phyloP scores from a whole-genome alignment of 1,139 yeast species.

The Arxiozyma slooffiae region DNA sequence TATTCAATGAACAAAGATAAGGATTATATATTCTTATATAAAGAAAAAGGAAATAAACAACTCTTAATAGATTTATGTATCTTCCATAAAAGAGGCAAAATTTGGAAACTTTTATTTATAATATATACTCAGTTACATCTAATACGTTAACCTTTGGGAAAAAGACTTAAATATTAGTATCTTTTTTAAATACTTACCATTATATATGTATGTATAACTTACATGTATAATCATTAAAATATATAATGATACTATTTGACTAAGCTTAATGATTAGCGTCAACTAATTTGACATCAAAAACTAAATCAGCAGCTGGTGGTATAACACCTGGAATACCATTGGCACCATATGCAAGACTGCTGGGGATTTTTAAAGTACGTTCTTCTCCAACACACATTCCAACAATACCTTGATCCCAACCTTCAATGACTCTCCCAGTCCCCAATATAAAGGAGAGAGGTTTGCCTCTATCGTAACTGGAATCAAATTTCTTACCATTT shows the following conservation, averaged over 20 bases:
- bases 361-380: slow-evolving; percentile 68
- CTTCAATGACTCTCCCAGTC: slow-evolving; percentile 64
- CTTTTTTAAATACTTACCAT: too few species aligned
- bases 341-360: slow-evolving; percentile 66
- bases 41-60: neutral
- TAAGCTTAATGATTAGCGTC: slow-evolving; percentile 2
- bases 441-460: slow-evolving; percentile 70
- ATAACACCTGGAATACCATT: slow-evolving; percentile 67
- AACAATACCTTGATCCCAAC: slow-evolving; percentile 79
- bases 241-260: neutral
- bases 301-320: slow-evolving; percentile 63
- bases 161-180: too few species aligned
- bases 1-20: neutral
- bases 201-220: neutral
- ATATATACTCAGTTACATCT: neutral
- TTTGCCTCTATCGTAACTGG: slow-evolving; percentile 52
- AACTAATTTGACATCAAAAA: slow-evolving; percentile 50
- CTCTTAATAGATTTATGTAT: too few species aligned
- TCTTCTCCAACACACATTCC: slow-evolving; percentile 84
- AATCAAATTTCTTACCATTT: slow-evolving; percentile 65
- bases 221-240: too few species aligned
- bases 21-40: neutral
- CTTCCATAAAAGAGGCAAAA: neutral
- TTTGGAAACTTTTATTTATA: neutral
- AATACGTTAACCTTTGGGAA: too few species aligned